Evolutionary conservation across 2,329 filamentous ascomycete species (phyloP), one percentile per base, ranked within the genome.

Genomic region (Xylaria sp.): DNA sequence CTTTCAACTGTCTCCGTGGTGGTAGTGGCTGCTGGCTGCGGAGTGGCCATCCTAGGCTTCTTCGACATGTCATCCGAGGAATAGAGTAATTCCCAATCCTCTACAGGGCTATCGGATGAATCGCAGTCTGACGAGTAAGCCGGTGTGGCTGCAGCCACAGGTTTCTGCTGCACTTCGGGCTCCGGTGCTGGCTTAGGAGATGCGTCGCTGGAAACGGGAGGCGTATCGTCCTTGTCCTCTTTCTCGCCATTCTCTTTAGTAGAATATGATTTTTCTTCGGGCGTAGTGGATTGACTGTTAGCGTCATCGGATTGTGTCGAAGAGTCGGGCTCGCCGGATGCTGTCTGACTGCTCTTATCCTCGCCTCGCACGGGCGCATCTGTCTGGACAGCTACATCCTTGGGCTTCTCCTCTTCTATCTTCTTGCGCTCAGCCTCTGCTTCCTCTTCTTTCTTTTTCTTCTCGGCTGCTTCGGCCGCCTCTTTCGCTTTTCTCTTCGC

Each of bases 41-140:
- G 56, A 1, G 80, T 78, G 2, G 79, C 75, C 49, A 81, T 75
- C 17, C 83, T 81, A 4, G 84, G 85, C 75, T 86, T 86, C 64
- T 84, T 83, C 0, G 83, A 82, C 77, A 87, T 84, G 72, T 90
- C 87, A 70, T 89, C 87, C 59, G 83, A 84, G 67, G 84, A 87
- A 76, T 88, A 89, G 33, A 88, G 81, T 71, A 85, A 82, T 71
- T 89, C 87, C 82, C 84, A 89, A 68, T 89, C 87, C 42, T 85
- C 83, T 2, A 89, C 82, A 0, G 88, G 88, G 6, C 86, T 88
- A 53, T 89, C 88, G 0, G 87, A 89, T 0, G 87, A 88, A 63
- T 89, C 84, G 40, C 83, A 83, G 6, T 85, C 85, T 0, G 85
- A 86, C 0, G 83, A 81, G 66, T 82, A 81, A 58, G 68, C 59